Evolutionary conservation across 108 stramenopile genomes (phyloP).

Genomic region (Cyclotella baltica): DNA sequence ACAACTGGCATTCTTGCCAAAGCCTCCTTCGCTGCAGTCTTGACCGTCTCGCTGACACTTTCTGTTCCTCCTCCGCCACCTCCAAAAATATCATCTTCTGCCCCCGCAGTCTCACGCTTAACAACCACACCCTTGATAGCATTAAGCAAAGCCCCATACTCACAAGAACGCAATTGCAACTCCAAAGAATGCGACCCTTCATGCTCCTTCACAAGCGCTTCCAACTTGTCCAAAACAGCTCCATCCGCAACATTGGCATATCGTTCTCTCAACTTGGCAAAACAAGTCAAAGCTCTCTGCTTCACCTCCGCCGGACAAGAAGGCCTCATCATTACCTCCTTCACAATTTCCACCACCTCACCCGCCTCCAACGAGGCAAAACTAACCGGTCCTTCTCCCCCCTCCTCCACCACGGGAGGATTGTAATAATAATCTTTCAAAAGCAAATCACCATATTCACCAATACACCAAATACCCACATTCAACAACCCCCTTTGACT

Average conservation of each 20-base stretch:
- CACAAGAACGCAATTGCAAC: constrained; percentile 94
- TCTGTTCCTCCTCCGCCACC: constrained; percentile 40
- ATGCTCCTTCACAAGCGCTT: constrained; percentile 71
- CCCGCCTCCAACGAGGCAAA: constrained; percentile 72
- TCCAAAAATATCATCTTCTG: constrained; percentile 77
- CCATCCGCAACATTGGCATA: constrained; percentile 76
- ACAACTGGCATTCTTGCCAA: constrained; percentile 96
- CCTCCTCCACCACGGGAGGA: constrained; percentile 39
- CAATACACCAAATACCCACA: constrained; percentile 96
- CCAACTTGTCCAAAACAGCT: constrained; percentile 62
- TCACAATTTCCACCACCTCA: constrained; percentile 73
- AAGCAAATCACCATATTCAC: constrained; percentile 86
- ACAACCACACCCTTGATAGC: constrained; percentile 64
- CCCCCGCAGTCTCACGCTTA: constrained; percentile 20
- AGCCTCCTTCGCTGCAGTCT: constrained; percentile 83
- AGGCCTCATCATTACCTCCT: constrained; percentile 73
- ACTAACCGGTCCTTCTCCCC: constrained; percentile 52
- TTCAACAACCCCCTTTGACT: constrained; percentile 85
- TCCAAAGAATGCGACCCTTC: constrained; percentile 88
- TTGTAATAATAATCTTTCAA: constrained; percentile 77
- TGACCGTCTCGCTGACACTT: constrained; percentile 63
- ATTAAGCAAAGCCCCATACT: constrained; percentile 89
- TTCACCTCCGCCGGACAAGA: constrained; percentile 80
- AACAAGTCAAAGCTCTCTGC: constrained; percentile 84
- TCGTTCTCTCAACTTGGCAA: constrained; percentile 89